phyloP scores from a whole-genome alignment of 176 grass and related monocot genomes.

The Typha latifolia region DNA sequence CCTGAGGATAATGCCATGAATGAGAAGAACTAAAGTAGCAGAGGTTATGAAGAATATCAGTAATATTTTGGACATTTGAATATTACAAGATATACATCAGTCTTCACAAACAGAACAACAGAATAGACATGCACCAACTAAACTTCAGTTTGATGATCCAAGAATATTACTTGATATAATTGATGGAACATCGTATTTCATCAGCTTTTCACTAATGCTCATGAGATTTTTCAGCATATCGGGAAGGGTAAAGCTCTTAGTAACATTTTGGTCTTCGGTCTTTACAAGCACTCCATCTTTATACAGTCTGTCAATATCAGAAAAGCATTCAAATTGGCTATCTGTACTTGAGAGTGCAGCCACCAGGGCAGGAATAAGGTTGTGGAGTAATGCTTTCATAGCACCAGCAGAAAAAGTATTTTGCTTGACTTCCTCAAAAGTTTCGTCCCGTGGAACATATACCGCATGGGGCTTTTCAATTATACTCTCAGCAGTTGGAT shows the following conservation, averaged over 20 bases:
- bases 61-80: background rate
- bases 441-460: conserved; percentile 22
- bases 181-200: conserved; percentile 22
- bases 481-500: conserved; percentile 31
- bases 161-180: conserved; percentile 30
- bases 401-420: conserved; percentile 15
- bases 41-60: background rate
- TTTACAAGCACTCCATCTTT: conserved; percentile 15
- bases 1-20: conserved; percentile 4
- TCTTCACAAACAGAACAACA: background rate
- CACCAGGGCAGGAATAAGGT: conserved; percentile 19
- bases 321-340: conserved; percentile 23
- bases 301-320: conserved; percentile 22
- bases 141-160: background rate
- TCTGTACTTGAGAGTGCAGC: conserved; percentile 19
- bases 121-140: background rate
- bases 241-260: conserved; percentile 12
- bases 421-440: conserved; percentile 24
- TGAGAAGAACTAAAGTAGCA: background rate
- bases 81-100: background rate
- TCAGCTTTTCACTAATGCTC: conserved; percentile 15
- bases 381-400: conserved; percentile 23
- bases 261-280: background rate
- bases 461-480: conserved; percentile 31
- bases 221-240: background rate